Evolutionary conservation across 495 filamentous ascomycete genomes (phyloP).

Genomic region (Staphylotrichum longicolle): DNA sequence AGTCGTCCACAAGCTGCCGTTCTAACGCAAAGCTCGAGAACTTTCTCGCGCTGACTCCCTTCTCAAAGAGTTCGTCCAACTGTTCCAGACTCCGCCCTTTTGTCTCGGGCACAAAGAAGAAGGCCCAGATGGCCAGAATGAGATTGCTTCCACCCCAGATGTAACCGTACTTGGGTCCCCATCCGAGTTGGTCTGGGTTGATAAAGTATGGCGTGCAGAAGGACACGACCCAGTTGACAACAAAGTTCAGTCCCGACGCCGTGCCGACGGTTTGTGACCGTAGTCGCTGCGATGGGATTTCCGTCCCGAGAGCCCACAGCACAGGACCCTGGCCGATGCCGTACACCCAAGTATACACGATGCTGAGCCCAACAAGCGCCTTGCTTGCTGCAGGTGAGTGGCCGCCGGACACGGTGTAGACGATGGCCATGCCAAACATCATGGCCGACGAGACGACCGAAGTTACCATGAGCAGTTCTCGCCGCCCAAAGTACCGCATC

Average conservation of each 20-base stretch:
- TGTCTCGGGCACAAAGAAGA: conserved; percentile 47
- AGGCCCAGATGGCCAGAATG: conserved; percentile 48
- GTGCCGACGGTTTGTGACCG: conserved; percentile 52
- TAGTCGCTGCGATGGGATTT: conserved; percentile 48
- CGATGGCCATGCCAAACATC: conserved; percentile 32
- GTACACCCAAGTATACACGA: conserved; percentile 36
- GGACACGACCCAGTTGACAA: conserved; percentile 44
- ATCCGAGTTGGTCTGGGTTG: conserved; percentile 48
- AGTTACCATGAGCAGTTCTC: conserved; percentile 23
- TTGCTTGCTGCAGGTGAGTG: conserved; percentile 21
- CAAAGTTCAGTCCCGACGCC: conserved; percentile 47
- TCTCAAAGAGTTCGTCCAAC: conserved; percentile 52
- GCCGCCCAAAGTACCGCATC: conserved; percentile 28
- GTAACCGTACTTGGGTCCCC: conserved; percentile 52
- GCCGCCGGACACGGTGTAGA: conserved; percentile 22
- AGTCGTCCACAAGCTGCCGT: conserved; percentile 27
- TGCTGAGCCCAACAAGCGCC: conserved; percentile 27
- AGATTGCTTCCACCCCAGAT: conserved; percentile 51
- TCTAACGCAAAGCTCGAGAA: conserved; percentile 33
- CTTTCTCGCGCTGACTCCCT: conserved; percentile 38
- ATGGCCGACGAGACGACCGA: conserved; percentile 28
- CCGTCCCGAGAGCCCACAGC: conserved; percentile 44
- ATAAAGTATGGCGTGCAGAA: conserved; percentile 53
- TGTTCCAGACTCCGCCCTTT: conserved; percentile 59
- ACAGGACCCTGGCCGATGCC: conserved; percentile 43